Base-by-base conservation (phyloP, 2,329 filamentous ascomycete species). In the Phialophora chinensis region DNA sequence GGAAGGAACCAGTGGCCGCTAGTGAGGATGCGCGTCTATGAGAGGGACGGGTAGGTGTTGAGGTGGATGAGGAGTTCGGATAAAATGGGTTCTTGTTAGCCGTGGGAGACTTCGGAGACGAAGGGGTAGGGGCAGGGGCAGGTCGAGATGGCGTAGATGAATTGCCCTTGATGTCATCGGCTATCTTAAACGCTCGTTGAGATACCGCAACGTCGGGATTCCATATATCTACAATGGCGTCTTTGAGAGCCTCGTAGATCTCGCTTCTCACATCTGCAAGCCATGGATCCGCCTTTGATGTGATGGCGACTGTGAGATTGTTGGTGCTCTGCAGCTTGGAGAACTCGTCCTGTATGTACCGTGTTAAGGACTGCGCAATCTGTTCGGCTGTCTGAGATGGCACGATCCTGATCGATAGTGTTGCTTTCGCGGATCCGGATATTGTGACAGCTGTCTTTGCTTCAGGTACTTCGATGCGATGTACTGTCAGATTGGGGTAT, bases 201-300 rank as follows among this genome's bases (percentile, higher is more conserved):
- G 33, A 63, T 56, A 47, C 71, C 69, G 17, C 74, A 66, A 35
- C 74, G 66, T 12, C 65, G 14, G 68, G 65, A 49, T 88, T 88
- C 95, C 95, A 99, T 0, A 90, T 92, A 53, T 91, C 87, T 73
- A 93, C 87, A 59, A 98, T 90, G 0, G 93, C 95, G 66, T 89
- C 85, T 72, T 96, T 93, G 0, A 99, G 85, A 0, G 92, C 96
- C 69, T 90, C 87, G 79, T 97, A 99, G 66, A 98, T 93, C 71
- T 93, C 88, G 72, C 96, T 97, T 57, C 88, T 88, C 3, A 92
- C 93, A 73, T 97, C 92, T 14, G 95, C 94, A 0, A 99, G 87
- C 95, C 95, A 99, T 0, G 95, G 93, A 75, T 99, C 95, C 0
- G 95, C 94, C 78, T 91, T 90, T 75, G 97, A 95, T 71, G 97